Evolutionary conservation across 2,329 filamentous ascomycete genomes (phyloP).

Genomic region (Cladosporium colombiae): DNA sequence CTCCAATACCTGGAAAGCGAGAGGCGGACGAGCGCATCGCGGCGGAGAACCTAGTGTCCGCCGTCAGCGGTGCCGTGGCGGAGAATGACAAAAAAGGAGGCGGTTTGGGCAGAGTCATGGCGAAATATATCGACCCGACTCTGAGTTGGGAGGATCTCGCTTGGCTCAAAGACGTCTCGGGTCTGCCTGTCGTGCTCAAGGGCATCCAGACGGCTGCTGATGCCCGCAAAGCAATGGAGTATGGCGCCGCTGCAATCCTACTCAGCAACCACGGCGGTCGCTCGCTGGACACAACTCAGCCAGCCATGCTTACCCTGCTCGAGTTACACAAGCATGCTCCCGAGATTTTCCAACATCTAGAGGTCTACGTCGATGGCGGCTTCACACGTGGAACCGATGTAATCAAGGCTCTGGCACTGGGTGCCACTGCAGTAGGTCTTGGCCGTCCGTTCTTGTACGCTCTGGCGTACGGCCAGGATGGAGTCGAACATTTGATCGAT

Average conservation of each 20-base stretch:
- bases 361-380: constrained; percentile 67
- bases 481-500: constrained; percentile 49
- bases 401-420: constrained; percentile 66
- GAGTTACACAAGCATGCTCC: constrained; percentile 63
- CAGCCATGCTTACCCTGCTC: constrained; percentile 59
- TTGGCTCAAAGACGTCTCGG: constrained; percentile 44
- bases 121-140: constrained; percentile 57
- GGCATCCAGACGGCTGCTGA: constrained; percentile 46
- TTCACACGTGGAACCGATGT: constrained; percentile 67
- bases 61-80: constrained; percentile 52
- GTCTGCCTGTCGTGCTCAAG: constrained; percentile 56
- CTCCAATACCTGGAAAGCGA: constrained; percentile 58
- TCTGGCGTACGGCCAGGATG: constrained; percentile 59
- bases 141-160: constrained; percentile 52
- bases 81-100: constrained; percentile 57
- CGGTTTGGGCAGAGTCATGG: constrained; percentile 57
- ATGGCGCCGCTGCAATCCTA: constrained; percentile 50
- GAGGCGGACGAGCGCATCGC: constrained; percentile 49
- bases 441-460: constrained; percentile 63
- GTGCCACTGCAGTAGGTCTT: constrained; percentile 62
- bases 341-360: constrained; percentile 51
- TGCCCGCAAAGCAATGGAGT: constrained; percentile 43
- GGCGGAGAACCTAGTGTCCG: constrained; percentile 45
- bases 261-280: constrained; percentile 57
- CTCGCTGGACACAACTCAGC: constrained; percentile 51